Percentiles rank a stretch among this genome's conserved stretches.
These are phyloP conservation scores for Dioszegia aurantiaca DNA, from an alignment of 768 basidiomycete species.

Conservation along the genomic window DNA sequence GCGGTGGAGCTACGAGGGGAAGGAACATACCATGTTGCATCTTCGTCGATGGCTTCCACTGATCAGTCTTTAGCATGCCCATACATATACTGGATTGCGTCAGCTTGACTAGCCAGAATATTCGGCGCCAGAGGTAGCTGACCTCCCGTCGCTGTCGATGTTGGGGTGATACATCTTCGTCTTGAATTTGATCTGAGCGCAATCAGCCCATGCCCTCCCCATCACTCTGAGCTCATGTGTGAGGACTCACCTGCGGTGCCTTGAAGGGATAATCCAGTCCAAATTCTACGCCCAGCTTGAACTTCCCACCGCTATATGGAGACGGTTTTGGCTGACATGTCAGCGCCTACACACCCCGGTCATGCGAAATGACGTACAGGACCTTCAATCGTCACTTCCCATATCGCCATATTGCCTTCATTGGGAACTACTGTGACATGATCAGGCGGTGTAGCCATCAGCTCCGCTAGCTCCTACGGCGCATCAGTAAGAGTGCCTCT, in stretches of 20 bases:
- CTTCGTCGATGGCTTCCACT: constrained; percentile 53
- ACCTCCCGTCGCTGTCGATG: constrained; percentile 53
- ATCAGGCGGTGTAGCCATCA: constrained; percentile 35
- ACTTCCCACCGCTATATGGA: constrained; percentile 51
- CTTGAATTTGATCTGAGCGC: constrained; percentile 46
- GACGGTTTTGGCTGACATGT: constrained; percentile 26
- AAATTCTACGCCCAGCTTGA: constrained; percentile 48
- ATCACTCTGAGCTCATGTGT: neutral
- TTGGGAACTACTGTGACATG: constrained; percentile 42
- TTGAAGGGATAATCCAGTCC: constrained; percentile 52
- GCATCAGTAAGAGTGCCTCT: neutral
- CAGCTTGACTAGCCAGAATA: neutral
- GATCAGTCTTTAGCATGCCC: constrained; percentile 52
- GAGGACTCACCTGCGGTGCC: constrained; percentile 34
- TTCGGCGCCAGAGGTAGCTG: constrained; percentile 13
- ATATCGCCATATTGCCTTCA: constrained; percentile 47
- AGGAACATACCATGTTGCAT: constrained; percentile 42
- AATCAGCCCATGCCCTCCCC: neutral
- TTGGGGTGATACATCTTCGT: constrained; percentile 53
- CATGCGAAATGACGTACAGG: constrained; percentile 41
- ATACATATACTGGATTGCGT: constrained; percentile 46
- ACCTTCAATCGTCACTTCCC: constrained; percentile 47
- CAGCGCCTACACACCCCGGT: constrained; percentile 1
- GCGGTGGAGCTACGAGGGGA: too few relatives aligned
- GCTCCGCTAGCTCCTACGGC: constrained; percentile 40